A percentile compares a stretch with the other conserved stretches of the same genome.
phyloP scores from a whole-genome alignment of 345 rosid species.

The Dipteronia dyeriana region DNA sequence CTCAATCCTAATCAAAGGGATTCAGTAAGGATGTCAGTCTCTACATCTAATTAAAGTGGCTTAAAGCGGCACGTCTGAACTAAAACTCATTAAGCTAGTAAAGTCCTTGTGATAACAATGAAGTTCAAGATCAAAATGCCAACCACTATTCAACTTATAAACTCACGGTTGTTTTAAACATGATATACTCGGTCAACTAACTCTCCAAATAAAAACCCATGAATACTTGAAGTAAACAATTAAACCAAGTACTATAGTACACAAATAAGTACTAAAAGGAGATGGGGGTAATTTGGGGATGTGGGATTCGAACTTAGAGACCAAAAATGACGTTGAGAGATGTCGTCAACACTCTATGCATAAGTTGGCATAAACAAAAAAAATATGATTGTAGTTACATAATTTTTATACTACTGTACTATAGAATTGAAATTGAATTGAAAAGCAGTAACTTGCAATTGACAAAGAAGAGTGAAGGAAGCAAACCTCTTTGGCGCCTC shows the following conservation, averaged over 20 bases:
- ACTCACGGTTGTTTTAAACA: neutral
- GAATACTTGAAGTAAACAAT: neutral
- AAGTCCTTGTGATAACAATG: neutral
- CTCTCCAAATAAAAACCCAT: neutral
- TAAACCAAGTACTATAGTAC: too few relatives aligned
- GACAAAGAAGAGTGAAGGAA: neutral
- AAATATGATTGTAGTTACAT: neutral
- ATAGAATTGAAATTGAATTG: neutral
- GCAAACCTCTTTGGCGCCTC: constrained; percentile 77
- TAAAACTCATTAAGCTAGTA: neutral
- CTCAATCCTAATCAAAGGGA: neutral
- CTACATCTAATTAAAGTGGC: neutral
- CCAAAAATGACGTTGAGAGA: too few relatives aligned
- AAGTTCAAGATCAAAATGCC: neutral
- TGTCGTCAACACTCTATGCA: too few relatives aligned
- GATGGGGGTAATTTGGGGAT: neutral
- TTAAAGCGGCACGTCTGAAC: neutral
- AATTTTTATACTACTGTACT: too few relatives aligned
- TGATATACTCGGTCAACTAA: neutral
- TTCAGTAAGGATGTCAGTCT: neutral
- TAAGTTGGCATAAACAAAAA: neutral
- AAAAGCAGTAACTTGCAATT: neutral
- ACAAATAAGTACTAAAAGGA: neutral
- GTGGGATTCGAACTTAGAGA: too few relatives aligned
- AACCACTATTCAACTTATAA: neutral